Percentiles rank a stretch among this genome's conserved stretches.
Evolutionary conservation across 2,329 filamentous ascomycete species (phyloP).

Genomic region (Coniella lustricola): DNA sequence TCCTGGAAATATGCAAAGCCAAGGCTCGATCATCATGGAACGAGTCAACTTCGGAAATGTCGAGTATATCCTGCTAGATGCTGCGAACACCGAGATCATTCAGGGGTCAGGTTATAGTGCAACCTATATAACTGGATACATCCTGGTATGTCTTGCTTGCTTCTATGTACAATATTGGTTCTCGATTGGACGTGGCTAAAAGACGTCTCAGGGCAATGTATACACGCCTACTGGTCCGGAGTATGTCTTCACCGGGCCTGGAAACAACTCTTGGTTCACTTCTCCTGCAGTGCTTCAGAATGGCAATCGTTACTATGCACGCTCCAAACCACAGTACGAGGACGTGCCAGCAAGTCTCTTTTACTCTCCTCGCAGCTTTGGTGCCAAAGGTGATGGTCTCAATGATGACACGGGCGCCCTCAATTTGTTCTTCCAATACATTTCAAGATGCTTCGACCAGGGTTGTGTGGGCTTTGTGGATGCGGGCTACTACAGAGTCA

Average conservation of each 20-base stretch:
- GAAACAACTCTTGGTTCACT: constrained; percentile 28
- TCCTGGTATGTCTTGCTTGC: background rate
- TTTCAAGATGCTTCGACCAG: constrained; percentile 29
- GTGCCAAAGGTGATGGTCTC: constrained; percentile 62
- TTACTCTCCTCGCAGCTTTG: constrained; percentile 53
- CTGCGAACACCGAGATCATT: constrained; percentile 28
- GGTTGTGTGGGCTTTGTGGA: constrained; percentile 55
- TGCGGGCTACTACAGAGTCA: constrained; percentile 56
- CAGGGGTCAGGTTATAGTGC: background rate
- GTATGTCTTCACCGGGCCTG: constrained; percentile 40
- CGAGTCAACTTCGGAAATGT: constrained; percentile 36
- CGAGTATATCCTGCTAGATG: constrained; percentile 29
- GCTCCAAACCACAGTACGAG: constrained; percentile 61
- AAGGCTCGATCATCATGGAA: constrained; percentile 38
- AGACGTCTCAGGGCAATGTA: constrained; percentile 50
- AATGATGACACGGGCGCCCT: constrained; percentile 51
- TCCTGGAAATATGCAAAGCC: constrained; percentile 25
- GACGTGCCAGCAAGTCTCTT: constrained; percentile 45
- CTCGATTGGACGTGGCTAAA: background rate
- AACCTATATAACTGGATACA: constrained; percentile 7
- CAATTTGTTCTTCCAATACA: constrained; percentile 24
- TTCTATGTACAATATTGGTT: background rate
- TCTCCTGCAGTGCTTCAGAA: constrained; percentile 53
- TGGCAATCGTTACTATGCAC: constrained; percentile 36
- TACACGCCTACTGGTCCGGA: constrained; percentile 45